A percentile compares a stretch with the other conserved stretches of the same genome.
Conservation (phyloP, 1,139 yeast genomes). For the Yarrowia galli region DNA sequence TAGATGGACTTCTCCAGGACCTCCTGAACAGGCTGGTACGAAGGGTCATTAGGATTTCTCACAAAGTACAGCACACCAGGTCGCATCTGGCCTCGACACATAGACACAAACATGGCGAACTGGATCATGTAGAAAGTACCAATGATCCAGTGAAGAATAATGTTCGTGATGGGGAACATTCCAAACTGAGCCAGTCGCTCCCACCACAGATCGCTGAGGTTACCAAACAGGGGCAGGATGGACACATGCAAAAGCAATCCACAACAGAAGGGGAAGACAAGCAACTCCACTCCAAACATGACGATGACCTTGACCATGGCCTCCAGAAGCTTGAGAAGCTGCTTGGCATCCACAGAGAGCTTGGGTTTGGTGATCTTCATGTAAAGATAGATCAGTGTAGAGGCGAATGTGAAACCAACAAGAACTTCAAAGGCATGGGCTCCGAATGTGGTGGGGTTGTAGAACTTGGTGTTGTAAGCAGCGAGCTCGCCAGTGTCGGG, state of each 20-base stretch:
- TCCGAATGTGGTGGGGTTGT: constrained; percentile 41
- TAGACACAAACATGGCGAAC: constrained; percentile 85
- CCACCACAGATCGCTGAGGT: constrained; percentile 41
- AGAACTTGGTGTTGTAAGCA: constrained; percentile 38
- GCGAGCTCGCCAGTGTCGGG: constrained; percentile 5
- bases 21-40: constrained; percentile 86
- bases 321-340: constrained; percentile 50
- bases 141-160: constrained; percentile 64
- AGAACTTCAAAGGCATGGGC: constrained; percentile 42
- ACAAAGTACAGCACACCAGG: constrained; percentile 91
- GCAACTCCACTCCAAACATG: constrained; percentile 78
- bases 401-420: constrained; percentile 43
- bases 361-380: constrained; percentile 42
- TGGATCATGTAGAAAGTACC: constrained; percentile 90
- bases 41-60: constrained; percentile 93
- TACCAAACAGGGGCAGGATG: constrained; percentile 51
- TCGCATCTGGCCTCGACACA: constrained; percentile 79
- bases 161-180: constrained; percentile 45
- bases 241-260: constrained; percentile 81
- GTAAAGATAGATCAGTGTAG: constrained; percentile 41
- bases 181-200: constrained; percentile 41
- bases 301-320: constrained; percentile 75
- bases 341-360: constrained; percentile 43
- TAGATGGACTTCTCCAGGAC: constrained; percentile 78
- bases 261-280: constrained; percentile 84